phyloP scores from a whole-genome alignment of 208 protist species.

The Crithidia expoeki region DNA sequence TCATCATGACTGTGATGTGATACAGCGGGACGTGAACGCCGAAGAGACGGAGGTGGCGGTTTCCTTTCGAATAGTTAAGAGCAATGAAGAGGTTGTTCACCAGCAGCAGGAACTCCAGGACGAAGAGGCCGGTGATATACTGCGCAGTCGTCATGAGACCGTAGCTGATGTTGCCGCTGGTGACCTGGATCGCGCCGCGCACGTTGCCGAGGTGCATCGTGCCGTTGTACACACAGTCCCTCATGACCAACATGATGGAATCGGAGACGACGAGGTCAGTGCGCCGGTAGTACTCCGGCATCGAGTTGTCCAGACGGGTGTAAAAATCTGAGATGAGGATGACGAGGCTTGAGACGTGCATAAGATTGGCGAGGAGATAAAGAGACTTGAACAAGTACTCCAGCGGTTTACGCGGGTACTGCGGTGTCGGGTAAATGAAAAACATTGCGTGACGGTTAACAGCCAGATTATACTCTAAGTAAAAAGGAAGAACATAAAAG shows the following conservation, averaged over 20 bases:
- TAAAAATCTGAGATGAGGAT: slow-evolving; percentile 76
- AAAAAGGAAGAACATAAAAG: background rate
- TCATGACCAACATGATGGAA: slow-evolving; percentile 51
- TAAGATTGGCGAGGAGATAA: slow-evolving; percentile 55
- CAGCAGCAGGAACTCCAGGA: slow-evolving; percentile 73
- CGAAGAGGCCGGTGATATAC: slow-evolving; percentile 64
- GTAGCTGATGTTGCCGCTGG: slow-evolving; percentile 44
- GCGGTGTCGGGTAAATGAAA: slow-evolving; percentile 71
- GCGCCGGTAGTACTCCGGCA: slow-evolving; percentile 65
- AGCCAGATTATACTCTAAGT: too few species aligned
- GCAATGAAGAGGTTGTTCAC: slow-evolving; percentile 48
- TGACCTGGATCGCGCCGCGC: slow-evolving; percentile 34
- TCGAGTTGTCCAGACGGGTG: slow-evolving; percentile 52
- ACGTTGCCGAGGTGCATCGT: slow-evolving; percentile 48
- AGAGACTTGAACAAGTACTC: slow-evolving; percentile 74
- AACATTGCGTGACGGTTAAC: slow-evolving; percentile 65
- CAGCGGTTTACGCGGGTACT: slow-evolving; percentile 65
- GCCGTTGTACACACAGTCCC: slow-evolving; percentile 65
- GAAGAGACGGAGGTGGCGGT: slow-evolving; percentile 71
- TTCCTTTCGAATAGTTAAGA: slow-evolving; percentile 64
- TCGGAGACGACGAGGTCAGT: slow-evolving; percentile 37
- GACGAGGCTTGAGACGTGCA: slow-evolving; percentile 54
- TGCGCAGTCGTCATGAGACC: slow-evolving; percentile 71
- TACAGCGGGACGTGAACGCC: slow-evolving; percentile 82
- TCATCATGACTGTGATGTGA: slow-evolving; percentile 63